Percentiles rank a stretch among this genome's conserved stretches.
Conservation (phyloP, 495 filamentous ascomycete species). For the Corynascus novoguineensis region DNA sequence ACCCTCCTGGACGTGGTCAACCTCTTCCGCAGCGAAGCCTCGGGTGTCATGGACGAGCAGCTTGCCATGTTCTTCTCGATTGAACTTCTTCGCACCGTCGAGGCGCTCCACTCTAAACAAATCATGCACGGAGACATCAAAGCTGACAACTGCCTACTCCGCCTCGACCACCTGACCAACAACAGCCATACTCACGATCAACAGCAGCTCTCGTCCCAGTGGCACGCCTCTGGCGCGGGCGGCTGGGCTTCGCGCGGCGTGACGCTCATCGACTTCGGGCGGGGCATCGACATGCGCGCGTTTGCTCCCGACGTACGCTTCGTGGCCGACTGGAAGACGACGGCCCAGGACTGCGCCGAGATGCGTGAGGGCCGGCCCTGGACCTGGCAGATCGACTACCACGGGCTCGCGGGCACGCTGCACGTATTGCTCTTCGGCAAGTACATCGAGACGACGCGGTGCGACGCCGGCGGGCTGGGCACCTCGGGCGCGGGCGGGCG, state of each 20-base stretch:
- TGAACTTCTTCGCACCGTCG: slow-evolving; percentile 84
- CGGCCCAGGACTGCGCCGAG: slow-evolving; percentile 81
- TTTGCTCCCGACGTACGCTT: slow-evolving; percentile 78
- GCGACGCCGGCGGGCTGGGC: slow-evolving; percentile 44
- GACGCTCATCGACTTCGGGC: slow-evolving; percentile 87
- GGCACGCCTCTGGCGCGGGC: slow-evolving; percentile 60
- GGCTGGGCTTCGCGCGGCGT: slow-evolving; percentile 82
- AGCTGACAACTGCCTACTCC: slow-evolving; percentile 87
- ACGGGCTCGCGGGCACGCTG: slow-evolving; percentile 79
- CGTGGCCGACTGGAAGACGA: slow-evolving; percentile 88
- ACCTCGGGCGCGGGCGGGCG: slow-evolving; percentile 41
- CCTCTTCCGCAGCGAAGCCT: slow-evolving; percentile 63
- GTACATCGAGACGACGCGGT: slow-evolving; percentile 77
- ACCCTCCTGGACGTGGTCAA: slow-evolving; percentile 93
- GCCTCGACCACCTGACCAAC: slow-evolving; percentile 57
- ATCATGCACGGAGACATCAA: slow-evolving; percentile 94
- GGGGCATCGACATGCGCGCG: slow-evolving; percentile 85
- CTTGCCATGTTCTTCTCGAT: slow-evolving; percentile 92
- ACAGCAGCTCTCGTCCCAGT: slow-evolving; percentile 44
- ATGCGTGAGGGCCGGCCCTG: slow-evolving; percentile 88
- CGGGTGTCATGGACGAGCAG: slow-evolving; percentile 74
- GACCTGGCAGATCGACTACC: slow-evolving; percentile 95
- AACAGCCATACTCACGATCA: slow-evolving; percentile 21
- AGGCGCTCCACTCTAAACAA: slow-evolving; percentile 71
- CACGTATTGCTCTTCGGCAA: slow-evolving; percentile 87